Evolutionary conservation across 306 rosid species (phyloP).

Genomic region (Astragalus membranaceus): DNA sequence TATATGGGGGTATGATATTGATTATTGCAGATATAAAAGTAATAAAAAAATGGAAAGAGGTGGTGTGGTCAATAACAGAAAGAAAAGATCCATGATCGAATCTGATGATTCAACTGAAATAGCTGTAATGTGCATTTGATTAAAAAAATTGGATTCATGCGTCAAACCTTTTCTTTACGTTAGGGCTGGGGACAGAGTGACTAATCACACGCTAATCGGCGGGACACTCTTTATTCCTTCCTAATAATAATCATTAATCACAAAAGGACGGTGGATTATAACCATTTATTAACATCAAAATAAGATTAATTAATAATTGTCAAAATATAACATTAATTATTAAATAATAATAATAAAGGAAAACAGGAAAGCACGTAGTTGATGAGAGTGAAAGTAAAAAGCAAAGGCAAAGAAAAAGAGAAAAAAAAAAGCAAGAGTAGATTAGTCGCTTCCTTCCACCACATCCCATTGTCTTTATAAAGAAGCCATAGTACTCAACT

Average conservation of each 20-base stretch:
- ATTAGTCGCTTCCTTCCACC: conserved; percentile 16
- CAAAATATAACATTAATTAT: too few relatives aligned
- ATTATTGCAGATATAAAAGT: not conserved
- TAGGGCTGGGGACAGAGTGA: conserved; percentile 18
- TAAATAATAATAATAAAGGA: not conserved
- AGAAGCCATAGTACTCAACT: conserved; percentile 13
- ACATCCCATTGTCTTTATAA: conserved; percentile 41
- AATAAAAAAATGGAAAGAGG: not conserved
- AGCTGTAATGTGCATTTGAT: not conserved
- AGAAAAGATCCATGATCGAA: conserved; percentile 1
- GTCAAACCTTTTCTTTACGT: conserved; percentile 21
- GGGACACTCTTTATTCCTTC: conserved; percentile 42
- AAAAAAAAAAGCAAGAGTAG: not conserved
- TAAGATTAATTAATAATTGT: too few relatives aligned
- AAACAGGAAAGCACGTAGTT: not conserved
- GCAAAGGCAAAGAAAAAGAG: not conserved
- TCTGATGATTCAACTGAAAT: conserved; percentile 7
- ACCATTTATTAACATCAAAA: too few relatives aligned
- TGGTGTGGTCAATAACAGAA: not conserved
- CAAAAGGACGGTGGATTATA: too few relatives aligned
- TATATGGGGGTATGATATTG: too few relatives aligned
- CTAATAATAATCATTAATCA: too few relatives aligned
- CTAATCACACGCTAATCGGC: too few relatives aligned
- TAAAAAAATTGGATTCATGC: not conserved
- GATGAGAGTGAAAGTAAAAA: conserved; percentile 10